Conservation (phyloP, 2,329 filamentous ascomycete species). For the Acrocalymma vagum region DNA sequence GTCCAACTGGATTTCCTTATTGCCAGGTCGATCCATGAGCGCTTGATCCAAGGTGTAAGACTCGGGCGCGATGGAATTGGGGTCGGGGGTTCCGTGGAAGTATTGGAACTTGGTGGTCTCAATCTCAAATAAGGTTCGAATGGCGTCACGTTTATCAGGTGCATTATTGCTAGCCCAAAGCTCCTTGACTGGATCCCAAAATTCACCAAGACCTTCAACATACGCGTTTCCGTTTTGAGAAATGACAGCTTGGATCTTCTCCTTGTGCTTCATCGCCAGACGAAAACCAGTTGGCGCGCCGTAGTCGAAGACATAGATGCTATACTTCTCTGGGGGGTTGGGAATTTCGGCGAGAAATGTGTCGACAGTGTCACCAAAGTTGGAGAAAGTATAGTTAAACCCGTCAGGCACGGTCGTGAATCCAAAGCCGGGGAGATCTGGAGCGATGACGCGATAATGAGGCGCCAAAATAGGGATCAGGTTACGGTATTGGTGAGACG, state of each 20-base stretch:
- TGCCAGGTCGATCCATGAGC: conserved; percentile 59
- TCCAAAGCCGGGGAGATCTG: conserved; percentile 68
- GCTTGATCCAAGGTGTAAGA: conserved; percentile 62
- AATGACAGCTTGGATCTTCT: conserved; percentile 62
- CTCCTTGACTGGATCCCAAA: conserved; percentile 59
- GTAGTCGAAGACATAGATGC: conserved; percentile 71
- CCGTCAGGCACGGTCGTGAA: conserved; percentile 58
- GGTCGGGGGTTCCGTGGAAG: conserved; percentile 47
- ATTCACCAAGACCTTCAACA: conserved; percentile 59
- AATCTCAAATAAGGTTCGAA: conserved; percentile 22
- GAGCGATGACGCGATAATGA: conserved; percentile 60
- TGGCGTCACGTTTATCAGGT: conserved; percentile 16
- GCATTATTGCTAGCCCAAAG: conserved; percentile 54
- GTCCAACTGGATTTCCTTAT: conserved; percentile 64
- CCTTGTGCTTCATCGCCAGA: conserved; percentile 60
- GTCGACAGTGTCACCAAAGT: conserved; percentile 57
- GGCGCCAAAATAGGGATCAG: conserved; percentile 54
- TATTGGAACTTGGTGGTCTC: conserved; percentile 54
- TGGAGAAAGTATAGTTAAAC: conserved; percentile 65
- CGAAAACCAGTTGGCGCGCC: conserved; percentile 65
- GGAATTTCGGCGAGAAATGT: conserved; percentile 59
- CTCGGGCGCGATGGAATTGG: conserved; percentile 52
- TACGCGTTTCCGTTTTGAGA: conserved; percentile 71
- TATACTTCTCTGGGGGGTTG: conserved; percentile 55
- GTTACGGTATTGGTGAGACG: conserved; percentile 56